Percentiles rank a stretch among this genome's conserved stretches.
Conservation (phyloP, 2,329 filamentous ascomycete species). For the Trichoderma koningiopsis region DNA sequence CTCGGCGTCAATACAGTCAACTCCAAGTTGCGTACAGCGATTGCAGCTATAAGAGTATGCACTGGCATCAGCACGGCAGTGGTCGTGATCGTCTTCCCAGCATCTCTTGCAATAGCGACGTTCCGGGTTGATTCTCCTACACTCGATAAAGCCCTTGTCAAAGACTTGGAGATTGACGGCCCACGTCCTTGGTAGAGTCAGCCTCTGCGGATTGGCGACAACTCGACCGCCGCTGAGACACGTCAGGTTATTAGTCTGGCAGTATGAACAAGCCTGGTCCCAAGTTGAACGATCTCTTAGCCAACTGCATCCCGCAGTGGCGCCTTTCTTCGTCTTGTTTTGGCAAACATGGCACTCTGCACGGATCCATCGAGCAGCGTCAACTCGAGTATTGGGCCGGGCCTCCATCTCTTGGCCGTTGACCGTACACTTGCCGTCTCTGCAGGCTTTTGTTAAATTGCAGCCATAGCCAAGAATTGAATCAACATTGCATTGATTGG, state of each 20-base stretch:
- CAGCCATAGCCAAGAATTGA: constrained; percentile 30
- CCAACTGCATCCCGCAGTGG: constrained; percentile 30
- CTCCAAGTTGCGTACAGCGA: constrained; percentile 37
- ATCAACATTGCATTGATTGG: constrained; percentile 32
- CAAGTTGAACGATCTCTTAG: constrained; percentile 29
- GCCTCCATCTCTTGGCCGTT: constrained; percentile 22
- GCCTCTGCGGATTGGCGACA: constrained; percentile 15
- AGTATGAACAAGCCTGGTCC: constrained; percentile 31
- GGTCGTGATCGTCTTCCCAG: constrained; percentile 14
- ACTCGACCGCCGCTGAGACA: constrained; percentile 31
- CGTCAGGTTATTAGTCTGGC: constrained; percentile 25
- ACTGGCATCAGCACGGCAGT: constrained; percentile 30
- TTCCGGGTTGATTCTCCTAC: constrained; percentile 26
- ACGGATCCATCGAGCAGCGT: constrained; percentile 31
- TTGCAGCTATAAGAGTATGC: constrained; percentile 30
- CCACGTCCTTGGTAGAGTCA: constrained; percentile 28
- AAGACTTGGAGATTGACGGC: constrained; percentile 15
- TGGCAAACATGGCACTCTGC: constrained; percentile 33
- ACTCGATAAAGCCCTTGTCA: constrained; percentile 28
- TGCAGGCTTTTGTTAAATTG: constrained; percentile 26
- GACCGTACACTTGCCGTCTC: constrained; percentile 11
- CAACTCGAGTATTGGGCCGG: constrained; percentile 29
- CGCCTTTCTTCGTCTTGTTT: constrained; percentile 22
- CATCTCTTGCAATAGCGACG: constrained; percentile 29
- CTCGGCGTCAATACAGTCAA: constrained; percentile 33